Evolutionary conservation across 1,284 basidiomycete genomes (phyloP), one percentile per base, ranked within the genome.

Genomic region (Cutaneotrichosporon dermatis): DNA sequence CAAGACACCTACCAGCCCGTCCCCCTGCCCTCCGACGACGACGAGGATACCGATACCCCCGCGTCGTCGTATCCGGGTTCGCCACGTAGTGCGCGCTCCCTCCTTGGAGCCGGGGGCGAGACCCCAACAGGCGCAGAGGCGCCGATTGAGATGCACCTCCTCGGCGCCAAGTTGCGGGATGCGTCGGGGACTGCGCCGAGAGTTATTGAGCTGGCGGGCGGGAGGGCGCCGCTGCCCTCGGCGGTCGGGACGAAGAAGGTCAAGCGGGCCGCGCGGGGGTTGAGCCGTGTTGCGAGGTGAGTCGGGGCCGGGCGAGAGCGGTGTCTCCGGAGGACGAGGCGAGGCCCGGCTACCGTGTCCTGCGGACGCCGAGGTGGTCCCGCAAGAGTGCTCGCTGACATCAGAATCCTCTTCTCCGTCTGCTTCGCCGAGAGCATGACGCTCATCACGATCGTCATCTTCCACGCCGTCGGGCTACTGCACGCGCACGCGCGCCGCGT

Each of bases 401-500:
- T 49, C 45, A 77, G 76, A 45, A 60, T 67, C 4, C 66, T 79
- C 39, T 78, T 79, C 60, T 74, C 74, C 5, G 51, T 76, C 3
- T 76, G 73, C 54, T 75, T 78, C 60, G 75, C 76, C 2, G 78
- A 79, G 60, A 66, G 70, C 36, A 73, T 76, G 55, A 73, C 73
- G 51, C 64, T 79, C n/a, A 58, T 79, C 37, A 67, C 69, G 1
- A 64, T 79, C 25, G 78, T 79, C 40, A 69, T 75, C 42, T 73
- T 75, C 51, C 73, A 77, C 50, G 64, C 71, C 0, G 25, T 73
- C 3, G 74, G 71, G 2, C 59, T 77, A 6, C 60, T 79, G 11
- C 70, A 77, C 58, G 61, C 73, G 0, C 65, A 67, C 66, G 71
- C 76, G 1, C 68, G 76, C 6, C 70, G 70, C 43, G 61, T 77